Evolutionary conservation across 257 asterid species (phyloP).

Genomic region (Petunia secreta): DNA sequence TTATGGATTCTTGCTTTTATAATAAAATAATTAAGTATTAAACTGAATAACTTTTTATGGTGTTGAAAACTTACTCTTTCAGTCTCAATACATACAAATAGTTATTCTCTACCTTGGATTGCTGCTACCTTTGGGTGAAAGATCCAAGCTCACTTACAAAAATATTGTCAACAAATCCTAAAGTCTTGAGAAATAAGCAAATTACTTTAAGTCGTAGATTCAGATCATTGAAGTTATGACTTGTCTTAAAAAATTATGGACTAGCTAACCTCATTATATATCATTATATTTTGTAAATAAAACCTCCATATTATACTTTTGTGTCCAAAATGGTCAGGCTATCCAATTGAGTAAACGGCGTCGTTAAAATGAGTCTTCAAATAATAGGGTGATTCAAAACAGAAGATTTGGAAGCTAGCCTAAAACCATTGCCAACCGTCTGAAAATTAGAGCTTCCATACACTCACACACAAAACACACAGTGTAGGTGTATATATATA

Average conservation of each 20-base stretch:
- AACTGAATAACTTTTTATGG: no score
- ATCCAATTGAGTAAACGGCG: not conserved
- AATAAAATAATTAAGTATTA: no score
- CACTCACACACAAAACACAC: not conserved
- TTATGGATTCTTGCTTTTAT: no score
- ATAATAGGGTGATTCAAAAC: not conserved
- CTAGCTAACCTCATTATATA: conserved; percentile 53
- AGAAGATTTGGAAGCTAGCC: not conserved
- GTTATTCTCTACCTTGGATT: conserved; percentile 64
- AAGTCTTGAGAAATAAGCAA: conserved; percentile 59
- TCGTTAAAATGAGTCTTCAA: not conserved
- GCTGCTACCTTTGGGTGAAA: conserved; percentile 79
- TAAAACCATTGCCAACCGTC: not conserved
- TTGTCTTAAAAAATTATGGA: conserved; percentile 69
- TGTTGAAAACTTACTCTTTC: no score
- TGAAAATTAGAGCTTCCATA: not conserved
- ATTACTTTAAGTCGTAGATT: conserved; percentile 38
- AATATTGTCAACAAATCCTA: conserved; percentile 65
- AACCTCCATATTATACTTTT: conserved; percentile 65
- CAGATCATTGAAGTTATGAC: conserved; percentile 30
- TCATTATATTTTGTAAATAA: conserved; percentile 60
- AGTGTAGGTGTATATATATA: not conserved
- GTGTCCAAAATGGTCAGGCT: conserved; percentile 33
- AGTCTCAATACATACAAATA: no score
- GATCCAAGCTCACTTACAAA: conserved; percentile 53